phyloP scores from a whole-genome alignment of 768 basidiomycete genomes.

The Scleroderma bovista region DNA sequence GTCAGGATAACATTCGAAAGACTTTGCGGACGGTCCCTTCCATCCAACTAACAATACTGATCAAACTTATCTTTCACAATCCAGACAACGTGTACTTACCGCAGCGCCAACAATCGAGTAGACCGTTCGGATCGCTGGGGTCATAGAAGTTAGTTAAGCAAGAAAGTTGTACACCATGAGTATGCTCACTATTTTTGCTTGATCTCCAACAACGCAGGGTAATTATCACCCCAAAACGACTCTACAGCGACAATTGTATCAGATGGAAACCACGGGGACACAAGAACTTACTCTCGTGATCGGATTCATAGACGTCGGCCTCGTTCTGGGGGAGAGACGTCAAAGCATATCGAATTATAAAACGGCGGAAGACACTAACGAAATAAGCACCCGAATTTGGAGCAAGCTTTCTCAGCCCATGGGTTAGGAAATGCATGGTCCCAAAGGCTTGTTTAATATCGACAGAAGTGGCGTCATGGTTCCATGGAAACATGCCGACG shows the following conservation, averaged over 20 bases:
- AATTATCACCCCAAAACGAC: constrained; percentile 34
- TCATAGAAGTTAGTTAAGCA: neutral
- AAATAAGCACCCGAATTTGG: constrained; percentile 28
- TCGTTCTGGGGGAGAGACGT: constrained; percentile 21
- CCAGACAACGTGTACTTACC: constrained; percentile 15
- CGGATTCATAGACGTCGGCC: constrained; percentile 30
- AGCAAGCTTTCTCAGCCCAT: constrained; percentile 7
- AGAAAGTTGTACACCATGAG: neutral
- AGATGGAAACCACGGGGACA: neutral
- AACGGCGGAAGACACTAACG: constrained; percentile 10
- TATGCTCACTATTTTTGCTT: constrained; percentile 31
- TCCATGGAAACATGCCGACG: neutral
- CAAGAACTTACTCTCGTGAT: constrained; percentile 17
- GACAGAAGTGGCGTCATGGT: neutral
- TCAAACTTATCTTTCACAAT: neutral
- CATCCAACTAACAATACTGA: constrained; percentile 21
- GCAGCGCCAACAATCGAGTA: constrained; percentile 33
- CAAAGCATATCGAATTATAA: neutral
- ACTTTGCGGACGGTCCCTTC: constrained; percentile 12
- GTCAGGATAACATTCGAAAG: neutral
- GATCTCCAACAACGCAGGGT: constrained; percentile 21
- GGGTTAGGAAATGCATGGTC: constrained; percentile 4
- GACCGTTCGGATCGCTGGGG: constrained; percentile 21
- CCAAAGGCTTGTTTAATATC: neutral
- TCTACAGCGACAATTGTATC: neutral